A percentile compares a stretch with the other conserved stretches of the same genome.
These are phyloP conservation scores for Cercospora zeae-maydis DNA, from an alignment of 2,329 filamentous ascomycete species.

Conservation along the genomic window DNA sequence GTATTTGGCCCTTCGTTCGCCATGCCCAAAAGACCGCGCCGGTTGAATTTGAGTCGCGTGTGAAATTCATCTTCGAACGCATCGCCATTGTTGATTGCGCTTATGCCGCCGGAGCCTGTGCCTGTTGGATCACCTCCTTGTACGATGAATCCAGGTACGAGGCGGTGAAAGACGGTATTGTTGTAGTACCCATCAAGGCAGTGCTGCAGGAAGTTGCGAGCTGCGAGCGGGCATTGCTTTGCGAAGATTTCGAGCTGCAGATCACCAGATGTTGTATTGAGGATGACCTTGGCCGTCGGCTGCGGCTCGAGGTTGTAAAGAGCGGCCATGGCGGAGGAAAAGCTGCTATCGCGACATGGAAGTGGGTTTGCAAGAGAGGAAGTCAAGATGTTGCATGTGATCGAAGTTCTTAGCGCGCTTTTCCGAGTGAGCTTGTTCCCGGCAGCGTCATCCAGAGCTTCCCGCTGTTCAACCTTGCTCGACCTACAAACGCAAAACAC, in stretches of 20 bases:
- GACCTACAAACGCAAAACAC: background rate
- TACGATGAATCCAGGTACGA: slow-evolving; percentile 86
- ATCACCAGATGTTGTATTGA: slow-evolving; percentile 87
- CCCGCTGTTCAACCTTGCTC: background rate
- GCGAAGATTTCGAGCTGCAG: slow-evolving; percentile 91
- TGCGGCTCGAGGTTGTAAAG: slow-evolving; percentile 94
- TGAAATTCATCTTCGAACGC: slow-evolving; percentile 88
- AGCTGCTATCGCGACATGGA: slow-evolving; percentile 9
- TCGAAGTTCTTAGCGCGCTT: slow-evolving; percentile 4
- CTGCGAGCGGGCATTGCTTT: slow-evolving; percentile 85
- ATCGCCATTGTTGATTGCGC: slow-evolving; percentile 82
- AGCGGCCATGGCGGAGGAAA: slow-evolving; percentile 64
- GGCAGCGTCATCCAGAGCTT: slow-evolving; percentile 2
- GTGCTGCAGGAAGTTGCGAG: slow-evolving; percentile 92
- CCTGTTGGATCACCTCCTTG: slow-evolving; percentile 94
- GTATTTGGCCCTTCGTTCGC: slow-evolving; percentile 80
- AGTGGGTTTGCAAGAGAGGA: background rate
- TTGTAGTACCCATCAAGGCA: slow-evolving; percentile 95
- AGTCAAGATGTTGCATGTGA: slow-evolving; percentile 12
- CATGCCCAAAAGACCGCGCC: slow-evolving; percentile 89
- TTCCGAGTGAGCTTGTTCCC: background rate
- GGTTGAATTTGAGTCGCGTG: slow-evolving; percentile 85
- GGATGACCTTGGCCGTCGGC: slow-evolving; percentile 84
- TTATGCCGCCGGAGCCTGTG: slow-evolving; percentile 86
- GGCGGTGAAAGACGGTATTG: slow-evolving; percentile 86